Percentiles rank a stretch among this genome's conserved stretches.
Conservation (phyloP, 1,284 basidiomycete genomes). For the Veloboletus limbatus region DNA sequence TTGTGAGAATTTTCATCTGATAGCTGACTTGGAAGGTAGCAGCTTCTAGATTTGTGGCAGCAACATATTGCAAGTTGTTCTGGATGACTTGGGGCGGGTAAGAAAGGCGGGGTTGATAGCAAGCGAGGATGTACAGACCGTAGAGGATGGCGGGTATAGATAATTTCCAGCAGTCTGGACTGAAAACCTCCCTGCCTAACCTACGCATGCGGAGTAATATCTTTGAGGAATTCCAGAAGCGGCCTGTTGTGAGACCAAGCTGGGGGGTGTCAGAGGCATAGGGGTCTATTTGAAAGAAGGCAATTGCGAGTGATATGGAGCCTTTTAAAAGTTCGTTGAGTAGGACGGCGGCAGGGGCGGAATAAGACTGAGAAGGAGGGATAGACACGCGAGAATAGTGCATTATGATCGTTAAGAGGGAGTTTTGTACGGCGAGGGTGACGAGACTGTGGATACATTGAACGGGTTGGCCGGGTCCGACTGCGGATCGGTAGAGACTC, state of each 20-base stretch:
- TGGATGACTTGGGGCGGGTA: constrained; percentile 64
- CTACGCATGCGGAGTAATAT: constrained; percentile 42
- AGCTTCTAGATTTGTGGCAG: constrained; percentile 88
- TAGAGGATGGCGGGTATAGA: constrained; percentile 83
- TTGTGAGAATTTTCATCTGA: constrained; percentile 98
- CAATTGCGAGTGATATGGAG: constrained; percentile 70
- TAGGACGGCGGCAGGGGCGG: constrained; percentile 88
- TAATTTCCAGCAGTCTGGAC: constrained; percentile 74
- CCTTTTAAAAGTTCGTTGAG: constrained; percentile 93
- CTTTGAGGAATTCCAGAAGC: constrained; percentile 36
- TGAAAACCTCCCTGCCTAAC: constrained; percentile 52
- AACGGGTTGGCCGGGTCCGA: constrained; percentile 1
- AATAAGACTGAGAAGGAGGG: constrained; percentile 76
- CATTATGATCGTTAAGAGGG: constrained; percentile 87
- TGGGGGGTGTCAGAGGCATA: constrained; percentile 30
- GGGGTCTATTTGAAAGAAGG: constrained; percentile 44
- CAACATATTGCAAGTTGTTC: constrained; percentile 95
- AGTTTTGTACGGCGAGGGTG: constrained; percentile 93
- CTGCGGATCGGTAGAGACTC: constrained; percentile 36
- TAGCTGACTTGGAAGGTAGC: constrained; percentile 96
- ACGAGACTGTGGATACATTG: constrained; percentile 69
- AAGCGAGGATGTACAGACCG: constrained; percentile 27
- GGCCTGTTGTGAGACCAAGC: constrained; percentile 23
- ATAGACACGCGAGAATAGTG: constrained; percentile 89
- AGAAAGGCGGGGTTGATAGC: neutral